Percentiles rank a stretch among this genome's conserved stretches.
These are phyloP conservation scores for Penicillium sp. DNA, from an alignment of 2,329 filamentous ascomycete genomes.

Conservation along the genomic window DNA sequence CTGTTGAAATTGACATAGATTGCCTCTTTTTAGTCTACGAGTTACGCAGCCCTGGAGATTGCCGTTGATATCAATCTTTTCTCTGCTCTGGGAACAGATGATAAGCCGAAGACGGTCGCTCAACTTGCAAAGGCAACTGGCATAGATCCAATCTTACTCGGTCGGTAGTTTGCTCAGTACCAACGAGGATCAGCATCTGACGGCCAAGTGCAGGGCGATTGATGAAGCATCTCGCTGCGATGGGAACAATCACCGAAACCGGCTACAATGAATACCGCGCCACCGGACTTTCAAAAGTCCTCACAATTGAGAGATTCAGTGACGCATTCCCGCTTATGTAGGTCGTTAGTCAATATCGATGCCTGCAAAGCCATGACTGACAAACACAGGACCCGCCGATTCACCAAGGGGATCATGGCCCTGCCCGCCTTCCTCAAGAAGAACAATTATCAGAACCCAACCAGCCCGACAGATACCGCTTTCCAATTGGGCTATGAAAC, in stretches of 20 bases:
- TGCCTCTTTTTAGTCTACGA: background rate
- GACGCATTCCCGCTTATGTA: background rate
- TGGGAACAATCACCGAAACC: slow-evolving; percentile 33
- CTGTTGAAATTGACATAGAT: too few species aligned
- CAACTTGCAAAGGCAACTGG: background rate
- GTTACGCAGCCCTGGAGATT: background rate
- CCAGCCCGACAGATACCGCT: slow-evolving; percentile 19
- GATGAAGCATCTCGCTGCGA: slow-evolving; percentile 35
- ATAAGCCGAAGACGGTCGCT: background rate
- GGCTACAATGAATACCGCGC: slow-evolving; percentile 31
- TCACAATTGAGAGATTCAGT: background rate
- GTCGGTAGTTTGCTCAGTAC: background rate
- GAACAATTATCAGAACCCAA: slow-evolving; percentile 26
- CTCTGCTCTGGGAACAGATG: background rate
- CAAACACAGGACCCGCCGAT: slow-evolving; percentile 9
- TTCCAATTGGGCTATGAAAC: slow-evolving; percentile 29
- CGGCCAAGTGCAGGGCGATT: slow-evolving; percentile 22
- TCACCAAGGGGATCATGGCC: slow-evolving; percentile 17
- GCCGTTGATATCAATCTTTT: background rate
- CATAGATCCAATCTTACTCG: background rate
- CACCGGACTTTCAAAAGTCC: slow-evolving; percentile 28
- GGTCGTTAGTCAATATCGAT: background rate
- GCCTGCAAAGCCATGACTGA: background rate
- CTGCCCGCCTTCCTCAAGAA: slow-evolving; percentile 26
- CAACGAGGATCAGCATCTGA: background rate